Percentiles rank a stretch among this genome's conserved stretches.
These are phyloP conservation scores for Trichopus zeylanicus DNA, from an alignment of 116 monocot genomes.

Conservation along the genomic window DNA sequence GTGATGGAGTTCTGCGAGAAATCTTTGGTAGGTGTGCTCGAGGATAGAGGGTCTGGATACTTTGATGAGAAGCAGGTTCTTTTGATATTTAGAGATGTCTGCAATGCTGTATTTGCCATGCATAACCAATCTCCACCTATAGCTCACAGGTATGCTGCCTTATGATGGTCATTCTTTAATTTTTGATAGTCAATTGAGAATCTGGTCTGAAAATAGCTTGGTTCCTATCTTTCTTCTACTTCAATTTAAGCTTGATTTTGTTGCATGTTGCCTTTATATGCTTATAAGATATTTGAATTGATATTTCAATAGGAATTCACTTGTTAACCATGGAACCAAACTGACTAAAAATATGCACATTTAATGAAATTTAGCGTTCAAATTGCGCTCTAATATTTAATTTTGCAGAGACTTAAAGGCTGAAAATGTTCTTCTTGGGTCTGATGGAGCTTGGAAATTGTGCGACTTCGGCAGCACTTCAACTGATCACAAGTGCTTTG, in stretches of 20 bases:
- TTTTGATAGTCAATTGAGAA: too few relatives aligned
- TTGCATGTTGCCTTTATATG: not conserved
- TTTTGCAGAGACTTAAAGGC: constrained; percentile 83
- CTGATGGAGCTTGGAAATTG: constrained; percentile 89
- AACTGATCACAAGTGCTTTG: constrained; percentile 92
- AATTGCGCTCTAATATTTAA: not conserved
- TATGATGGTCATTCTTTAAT: not conserved
- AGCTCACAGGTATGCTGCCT: constrained; percentile 68
- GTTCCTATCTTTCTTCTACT: not conserved
- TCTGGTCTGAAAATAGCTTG: too few relatives aligned
- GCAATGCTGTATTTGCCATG: constrained; percentile 93
- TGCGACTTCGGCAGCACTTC: constrained; percentile 98
- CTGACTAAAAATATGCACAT: too few relatives aligned
- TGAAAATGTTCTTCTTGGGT: constrained; percentile 94
- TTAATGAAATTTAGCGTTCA: too few relatives aligned
- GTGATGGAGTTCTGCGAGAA: constrained; percentile 92
- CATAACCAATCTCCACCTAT: constrained; percentile 89
- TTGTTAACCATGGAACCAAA: not conserved
- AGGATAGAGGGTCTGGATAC: constrained; percentile 60
- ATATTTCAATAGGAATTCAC: not conserved
- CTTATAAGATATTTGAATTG: too few relatives aligned
- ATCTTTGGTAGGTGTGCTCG: constrained; percentile 65
- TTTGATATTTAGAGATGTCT: constrained; percentile 79
- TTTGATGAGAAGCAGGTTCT: constrained; percentile 84
- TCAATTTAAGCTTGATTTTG: not conserved